Base-by-base conservation (phyloP, 257 asterid species). In the Gentiana straminea region DNA sequence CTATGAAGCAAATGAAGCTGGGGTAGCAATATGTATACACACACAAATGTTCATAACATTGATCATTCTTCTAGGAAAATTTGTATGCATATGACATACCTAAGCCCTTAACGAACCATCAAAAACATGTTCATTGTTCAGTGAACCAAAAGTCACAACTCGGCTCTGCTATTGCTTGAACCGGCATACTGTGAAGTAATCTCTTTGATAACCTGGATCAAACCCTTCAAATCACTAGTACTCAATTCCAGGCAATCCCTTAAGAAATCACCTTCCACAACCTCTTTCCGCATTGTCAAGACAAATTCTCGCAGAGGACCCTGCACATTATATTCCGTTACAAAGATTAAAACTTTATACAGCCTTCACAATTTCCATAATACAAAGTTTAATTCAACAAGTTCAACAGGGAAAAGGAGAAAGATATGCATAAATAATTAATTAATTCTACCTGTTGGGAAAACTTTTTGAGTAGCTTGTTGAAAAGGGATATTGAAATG, bases 201-300 rank as follows among this genome's bases (percentile, higher is more conserved):
- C 56, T 78, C 84, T 76, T 79, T 85, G 60, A 82, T 38, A 61
- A 79, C 39, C 51, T 71, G 80, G 54, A 85, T 49, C 77, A 85
- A 59, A 32, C 77, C 82, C 69, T 70, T 74, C 45, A 88, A 72
- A 57, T 88, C 94, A 53, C 70, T 72, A 52, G 68, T 54, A 15
- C 95, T 85, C 75, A 89, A 48, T 70, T 79, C 94, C 45, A 89
- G 79, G 68, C 95, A 89, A 64, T 89, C 97, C 75, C 63, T 79
- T 46, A 89, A 73, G 51, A 89, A 61, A 51, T 70, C 94, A 57
- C 94, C 94, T 38, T 85, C 89, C 61, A 64, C 24, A 33, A 88
- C 75, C 68, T 89, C 95, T 59, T 70, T 73, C 75, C 76, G 84
- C 64, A 83, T 56, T 10, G 61, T 69, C 70, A 70, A 77, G 68